Conservation (phyloP, 1,284 basidiomycete species). For the Pseudozyma sp. region DNA sequence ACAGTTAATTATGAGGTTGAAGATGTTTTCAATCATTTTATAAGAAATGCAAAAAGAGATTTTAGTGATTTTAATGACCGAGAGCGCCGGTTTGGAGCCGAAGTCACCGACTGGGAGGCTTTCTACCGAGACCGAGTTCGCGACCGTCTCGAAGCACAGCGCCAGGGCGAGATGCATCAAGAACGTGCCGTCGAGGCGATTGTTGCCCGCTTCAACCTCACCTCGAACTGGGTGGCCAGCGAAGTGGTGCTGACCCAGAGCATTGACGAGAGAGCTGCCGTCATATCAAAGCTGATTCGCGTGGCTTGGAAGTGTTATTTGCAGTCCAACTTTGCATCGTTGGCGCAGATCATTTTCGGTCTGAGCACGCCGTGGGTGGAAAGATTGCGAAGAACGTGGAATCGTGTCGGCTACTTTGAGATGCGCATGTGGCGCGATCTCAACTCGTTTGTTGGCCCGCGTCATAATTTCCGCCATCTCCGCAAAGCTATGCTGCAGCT, state of each 20-base stretch:
- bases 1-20: too few species aligned
- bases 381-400: constrained; percentile 79
- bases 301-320: constrained; percentile 90
- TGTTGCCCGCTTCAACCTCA: constrained; percentile 86
- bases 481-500: constrained; percentile 60
- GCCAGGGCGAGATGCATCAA: constrained; percentile 35
- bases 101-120: constrained; percentile 84
- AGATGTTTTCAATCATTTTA: too few species aligned
- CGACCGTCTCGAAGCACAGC: constrained; percentile 76
- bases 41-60: too few species aligned
- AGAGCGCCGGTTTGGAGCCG: constrained; percentile 70
- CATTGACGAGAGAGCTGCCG: constrained; percentile 74
- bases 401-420: constrained; percentile 79
- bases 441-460: constrained; percentile 77
- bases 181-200: constrained; percentile 72
- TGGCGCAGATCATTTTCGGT: constrained; percentile 84
- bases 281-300: constrained; percentile 84
- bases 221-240: constrained; percentile 83
- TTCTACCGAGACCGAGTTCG: constrained; percentile 81
- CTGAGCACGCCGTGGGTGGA: constrained; percentile 80
- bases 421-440: constrained; percentile 81
- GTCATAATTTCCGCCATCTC: constrained; percentile 79
- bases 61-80: too few species aligned
- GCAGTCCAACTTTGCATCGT: constrained; percentile 81
- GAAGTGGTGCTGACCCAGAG: constrained; percentile 74